phyloP scores from a whole-genome alignment of 2,329 filamentous ascomycete genomes.

The Boeremia exigua region DNA sequence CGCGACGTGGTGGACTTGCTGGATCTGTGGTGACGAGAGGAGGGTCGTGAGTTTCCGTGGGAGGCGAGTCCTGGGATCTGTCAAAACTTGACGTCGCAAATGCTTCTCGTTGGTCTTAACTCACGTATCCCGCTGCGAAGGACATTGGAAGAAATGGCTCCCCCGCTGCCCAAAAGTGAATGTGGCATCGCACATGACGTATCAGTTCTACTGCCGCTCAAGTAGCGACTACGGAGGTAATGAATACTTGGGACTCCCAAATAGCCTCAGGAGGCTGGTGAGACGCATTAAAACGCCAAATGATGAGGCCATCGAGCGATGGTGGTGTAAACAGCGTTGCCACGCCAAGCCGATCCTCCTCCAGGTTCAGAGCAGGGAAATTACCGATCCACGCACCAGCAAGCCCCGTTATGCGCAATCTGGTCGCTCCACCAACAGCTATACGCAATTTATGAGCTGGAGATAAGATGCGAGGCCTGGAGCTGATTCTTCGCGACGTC shows the following conservation, averaged over 20 bases:
- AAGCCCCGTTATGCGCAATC: constrained; percentile 7
- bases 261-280: neutral
- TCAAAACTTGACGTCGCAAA: neutral
- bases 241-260: neutral
- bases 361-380: constrained; percentile 42
- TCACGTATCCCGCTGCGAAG: constrained; percentile 37
- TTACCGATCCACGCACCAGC: constrained; percentile 7
- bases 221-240: neutral
- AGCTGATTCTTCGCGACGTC: too few species aligned
- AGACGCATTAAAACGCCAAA: too few species aligned
- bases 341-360: constrained; percentile 38
- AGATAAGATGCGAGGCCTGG: too few species aligned
- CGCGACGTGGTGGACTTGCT: constrained; percentile 38
- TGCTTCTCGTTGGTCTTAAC: neutral
- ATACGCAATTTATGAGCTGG: neutral
- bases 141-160: constrained; percentile 42
- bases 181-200: constrained; percentile 40
- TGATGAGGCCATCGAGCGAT: constrained; percentile 7
- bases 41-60: constrained; percentile 35
- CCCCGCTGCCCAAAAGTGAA: constrained; percentile 46
- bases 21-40: constrained; percentile 32
- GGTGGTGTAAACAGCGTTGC: constrained; percentile 17
- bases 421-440: constrained; percentile 15
- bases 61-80: constrained; percentile 29
- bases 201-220: neutral